Evolutionary conservation across 108 stramenopile genomes (phyloP).

Genomic region (Pseudonitzschia pungens): DNA sequence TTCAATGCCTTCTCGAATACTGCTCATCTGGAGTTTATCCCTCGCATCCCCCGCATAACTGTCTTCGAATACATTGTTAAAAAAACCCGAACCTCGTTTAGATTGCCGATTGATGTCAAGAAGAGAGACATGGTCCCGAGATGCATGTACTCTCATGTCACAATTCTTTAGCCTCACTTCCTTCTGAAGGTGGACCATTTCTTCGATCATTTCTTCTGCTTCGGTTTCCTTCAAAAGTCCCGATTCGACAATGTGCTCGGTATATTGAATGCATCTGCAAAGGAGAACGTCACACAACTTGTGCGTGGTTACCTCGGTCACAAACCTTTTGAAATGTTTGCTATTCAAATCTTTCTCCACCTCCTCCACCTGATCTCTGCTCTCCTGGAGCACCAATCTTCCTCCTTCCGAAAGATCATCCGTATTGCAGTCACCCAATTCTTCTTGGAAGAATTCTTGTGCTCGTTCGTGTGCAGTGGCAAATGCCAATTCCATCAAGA

Average conservation of each 20-base stretch:
- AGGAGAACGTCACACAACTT: slow-evolving; percentile 70
- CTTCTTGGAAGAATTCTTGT: slow-evolving; percentile 39
- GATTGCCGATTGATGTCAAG: background rate
- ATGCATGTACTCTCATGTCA: slow-evolving; percentile 1
- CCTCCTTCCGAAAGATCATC: slow-evolving; percentile 43
- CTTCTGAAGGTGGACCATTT: slow-evolving; percentile 36
- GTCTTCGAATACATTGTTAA: too few relatives aligned
- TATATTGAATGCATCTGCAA: slow-evolving; percentile 37
- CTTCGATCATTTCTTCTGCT: slow-evolving; percentile 54
- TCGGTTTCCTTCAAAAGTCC: slow-evolving; percentile 68
- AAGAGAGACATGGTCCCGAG: background rate
- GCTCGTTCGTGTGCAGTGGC: slow-evolving; percentile 45
- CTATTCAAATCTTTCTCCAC: slow-evolving; percentile 40
- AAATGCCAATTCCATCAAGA: slow-evolving; percentile 32
- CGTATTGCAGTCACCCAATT: slow-evolving; percentile 40
- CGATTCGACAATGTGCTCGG: slow-evolving; percentile 38
- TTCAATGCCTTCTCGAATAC: too few relatives aligned
- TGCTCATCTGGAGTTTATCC: too few relatives aligned
- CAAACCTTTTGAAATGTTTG: slow-evolving; percentile 7
- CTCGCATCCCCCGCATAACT: too few relatives aligned
- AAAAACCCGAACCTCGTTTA: background rate
- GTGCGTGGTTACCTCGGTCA: slow-evolving; percentile 51
- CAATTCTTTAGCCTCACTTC: slow-evolving; percentile 22
- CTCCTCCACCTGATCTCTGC: slow-evolving; percentile 29
- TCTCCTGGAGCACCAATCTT: slow-evolving; percentile 60